Evolutionary conservation across 2,329 filamentous ascomycete species (phyloP).

Genomic region (Geosmithia flava): DNA sequence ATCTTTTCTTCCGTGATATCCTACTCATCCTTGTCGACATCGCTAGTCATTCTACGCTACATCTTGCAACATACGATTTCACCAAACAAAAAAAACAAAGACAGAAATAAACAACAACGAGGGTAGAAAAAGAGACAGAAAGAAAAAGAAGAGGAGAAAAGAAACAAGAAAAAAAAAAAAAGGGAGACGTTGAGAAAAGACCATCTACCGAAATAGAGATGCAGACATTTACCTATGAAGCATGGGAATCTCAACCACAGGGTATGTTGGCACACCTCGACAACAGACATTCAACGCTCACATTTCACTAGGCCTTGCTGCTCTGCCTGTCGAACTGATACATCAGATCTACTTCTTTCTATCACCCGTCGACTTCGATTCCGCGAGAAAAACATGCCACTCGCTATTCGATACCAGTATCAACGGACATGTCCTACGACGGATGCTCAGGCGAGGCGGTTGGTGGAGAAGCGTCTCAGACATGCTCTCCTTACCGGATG

Average conservation of each 20-base stretch:
- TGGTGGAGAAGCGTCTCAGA: slow-evolving; percentile 30
- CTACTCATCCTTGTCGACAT: no score
- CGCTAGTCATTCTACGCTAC: no score
- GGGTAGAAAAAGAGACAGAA: no score
- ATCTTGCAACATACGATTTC: no score
- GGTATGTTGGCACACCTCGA: background rate
- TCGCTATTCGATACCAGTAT: slow-evolving; percentile 47
- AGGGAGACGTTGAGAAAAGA: background rate
- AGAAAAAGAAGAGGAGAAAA: background rate
- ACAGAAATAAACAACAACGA: no score
- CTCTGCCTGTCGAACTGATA: slow-evolving; percentile 19
- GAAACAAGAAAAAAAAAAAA: background rate
- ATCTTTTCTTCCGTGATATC: no score
- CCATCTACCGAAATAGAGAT: background rate
- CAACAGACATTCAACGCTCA: no score
- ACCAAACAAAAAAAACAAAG: no score
- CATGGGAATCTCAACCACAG: background rate
- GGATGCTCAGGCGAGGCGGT: slow-evolving; percentile 42
- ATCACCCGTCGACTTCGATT: slow-evolving; percentile 35
- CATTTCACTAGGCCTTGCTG: background rate
- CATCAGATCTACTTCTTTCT: slow-evolving; percentile 21
- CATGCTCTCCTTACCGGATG: slow-evolving; percentile 12
- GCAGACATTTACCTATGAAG: background rate
- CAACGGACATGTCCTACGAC: slow-evolving; percentile 32
- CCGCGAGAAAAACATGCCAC: slow-evolving; percentile 46